phyloP scores from a whole-genome alignment of 2,329 filamentous ascomycete species.

The Xylaria sp. region DNA sequence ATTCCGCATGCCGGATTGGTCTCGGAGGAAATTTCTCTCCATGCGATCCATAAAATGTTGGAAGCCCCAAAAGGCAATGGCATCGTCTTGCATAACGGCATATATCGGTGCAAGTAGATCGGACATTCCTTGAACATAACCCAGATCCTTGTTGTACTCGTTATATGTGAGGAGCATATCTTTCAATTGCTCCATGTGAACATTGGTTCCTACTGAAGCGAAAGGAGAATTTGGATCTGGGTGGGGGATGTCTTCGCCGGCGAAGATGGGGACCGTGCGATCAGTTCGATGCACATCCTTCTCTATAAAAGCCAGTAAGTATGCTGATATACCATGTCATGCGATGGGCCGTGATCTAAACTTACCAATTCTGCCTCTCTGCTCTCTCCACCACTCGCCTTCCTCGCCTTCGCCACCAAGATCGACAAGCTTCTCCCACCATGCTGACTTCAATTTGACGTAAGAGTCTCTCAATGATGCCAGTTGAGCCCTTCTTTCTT shows the following conservation, averaged over 20 bases:
- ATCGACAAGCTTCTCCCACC: conserved; percentile 95
- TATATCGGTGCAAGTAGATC: conserved; percentile 96
- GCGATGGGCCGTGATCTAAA: conserved; percentile 34
- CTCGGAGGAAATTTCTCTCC: conserved; percentile 95
- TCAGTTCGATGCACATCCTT: conserved; percentile 99
- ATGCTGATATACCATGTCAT: conserved; percentile 19
- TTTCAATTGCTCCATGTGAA: conserved; percentile 98
- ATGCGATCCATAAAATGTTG: conserved; percentile 97
- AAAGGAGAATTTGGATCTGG: conserved; percentile 97
- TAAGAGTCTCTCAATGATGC: conserved; percentile 93
- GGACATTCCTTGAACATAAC: conserved; percentile 99
- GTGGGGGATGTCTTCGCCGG: conserved; percentile 95
- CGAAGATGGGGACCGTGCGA: conserved; percentile 92
- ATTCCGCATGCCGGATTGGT: conserved; percentile 94
- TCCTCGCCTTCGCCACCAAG: conserved; percentile 81
- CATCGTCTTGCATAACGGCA: conserved; percentile 96
- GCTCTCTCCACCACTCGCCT: conserved; percentile 96
- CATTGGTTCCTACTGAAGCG: conserved; percentile 90
- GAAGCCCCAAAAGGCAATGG: conserved; percentile 96
- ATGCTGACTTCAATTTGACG: conserved; percentile 89
- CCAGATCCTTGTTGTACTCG: conserved; percentile 93
- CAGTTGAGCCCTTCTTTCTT: conserved; percentile 84
- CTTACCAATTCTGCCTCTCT: conserved; percentile 91
- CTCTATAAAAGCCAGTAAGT: conserved; percentile 65
- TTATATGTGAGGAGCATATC: conserved; percentile 99